phyloP scores from a whole-genome alignment of 2,329 filamentous ascomycete species.

The Sporothrix pseudoabietina region DNA sequence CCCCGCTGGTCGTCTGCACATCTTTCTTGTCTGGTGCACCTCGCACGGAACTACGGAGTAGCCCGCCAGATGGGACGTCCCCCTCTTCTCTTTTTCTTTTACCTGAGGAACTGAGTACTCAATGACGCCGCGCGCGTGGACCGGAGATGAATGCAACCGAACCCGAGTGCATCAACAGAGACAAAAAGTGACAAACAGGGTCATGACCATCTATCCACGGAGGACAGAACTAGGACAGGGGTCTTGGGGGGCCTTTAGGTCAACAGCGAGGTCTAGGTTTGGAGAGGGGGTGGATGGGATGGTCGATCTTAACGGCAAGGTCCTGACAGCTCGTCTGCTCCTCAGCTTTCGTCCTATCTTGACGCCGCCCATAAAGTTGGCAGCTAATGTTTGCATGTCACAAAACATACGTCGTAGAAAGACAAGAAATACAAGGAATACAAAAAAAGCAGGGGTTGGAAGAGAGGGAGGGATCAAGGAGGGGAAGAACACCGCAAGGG shows the following conservation, averaged over 20 bases:
- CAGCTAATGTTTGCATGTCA: neutral
- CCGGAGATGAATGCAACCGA: slow-evolving; percentile 22
- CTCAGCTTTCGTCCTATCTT: neutral
- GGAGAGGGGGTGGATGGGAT: neutral
- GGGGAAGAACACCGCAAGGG: neutral
- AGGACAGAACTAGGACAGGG: neutral
- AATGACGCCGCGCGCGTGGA: slow-evolving; percentile 1
- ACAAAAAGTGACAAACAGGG: neutral
- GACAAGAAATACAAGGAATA: neutral
- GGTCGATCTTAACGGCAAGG: neutral
- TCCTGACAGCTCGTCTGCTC: no score
- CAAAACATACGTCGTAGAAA: neutral
- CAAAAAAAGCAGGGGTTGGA: neutral
- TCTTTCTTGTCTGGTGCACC: neutral
- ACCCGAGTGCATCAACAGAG: neutral
- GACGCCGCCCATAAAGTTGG: neutral
- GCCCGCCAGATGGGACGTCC: neutral
- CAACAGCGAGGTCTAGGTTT: slow-evolving; percentile 2
- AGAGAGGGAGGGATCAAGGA: neutral
- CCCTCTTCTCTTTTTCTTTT: neutral
- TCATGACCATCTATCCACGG: neutral
- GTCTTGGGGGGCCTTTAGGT: neutral
- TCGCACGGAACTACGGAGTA: neutral
- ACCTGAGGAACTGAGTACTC: neutral
- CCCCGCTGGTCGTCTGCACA: neutral